A percentile compares a stretch with the other conserved stretches of the same genome.
phyloP scores from a whole-genome alignment of 768 basidiomycete genomes.

The Tulasnella sp. region DNA sequence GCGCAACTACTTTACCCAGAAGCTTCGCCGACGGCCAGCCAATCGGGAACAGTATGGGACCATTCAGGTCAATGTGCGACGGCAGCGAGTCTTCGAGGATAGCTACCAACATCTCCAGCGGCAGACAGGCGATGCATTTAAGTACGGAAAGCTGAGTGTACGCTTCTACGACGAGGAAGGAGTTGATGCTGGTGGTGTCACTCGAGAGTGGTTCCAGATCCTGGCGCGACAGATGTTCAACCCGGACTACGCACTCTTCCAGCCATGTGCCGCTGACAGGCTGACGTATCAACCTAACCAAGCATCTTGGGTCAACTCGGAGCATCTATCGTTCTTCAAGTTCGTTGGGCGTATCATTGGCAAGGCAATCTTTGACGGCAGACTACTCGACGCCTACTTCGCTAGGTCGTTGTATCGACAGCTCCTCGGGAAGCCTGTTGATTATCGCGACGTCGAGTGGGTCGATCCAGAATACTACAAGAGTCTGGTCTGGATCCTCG shows the following conservation, averaged over 20 bases:
- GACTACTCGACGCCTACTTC: conserved; percentile 95
- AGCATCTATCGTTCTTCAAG: conserved; percentile 95
- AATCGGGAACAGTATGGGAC: conserved; percentile 72
- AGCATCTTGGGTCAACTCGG: conserved; percentile 86
- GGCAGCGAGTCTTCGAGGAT: conserved; percentile 91
- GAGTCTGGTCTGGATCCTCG: conserved; percentile 93
- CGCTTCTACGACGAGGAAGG: conserved; percentile 97
- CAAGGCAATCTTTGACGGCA: conserved; percentile 93
- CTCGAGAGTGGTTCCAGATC: conserved; percentile 97
- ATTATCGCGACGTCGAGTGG: conserved; percentile 94
- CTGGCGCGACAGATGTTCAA: conserved; percentile 98
- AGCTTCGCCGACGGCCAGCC: conserved; percentile 74
- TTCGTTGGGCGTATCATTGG: conserved; percentile 97
- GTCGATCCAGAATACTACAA: conserved; percentile 98
- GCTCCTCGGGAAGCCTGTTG: conserved; percentile 84
- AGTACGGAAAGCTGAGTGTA: conserved; percentile 92
- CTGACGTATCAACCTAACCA: conserved; percentile 95
- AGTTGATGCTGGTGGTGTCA: conserved; percentile 96
- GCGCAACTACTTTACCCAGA: conserved; percentile 89
- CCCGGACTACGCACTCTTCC: conserved; percentile 95
- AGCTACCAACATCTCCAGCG: conserved; percentile 88
- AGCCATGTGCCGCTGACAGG: conserved; percentile 91
- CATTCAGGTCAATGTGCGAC: conserved; percentile 77
- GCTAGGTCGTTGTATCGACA: conserved; percentile 94
- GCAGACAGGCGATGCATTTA: conserved; percentile 90